Evolutionary conservation across 805 yeast species (phyloP).

Genomic region (Trichomonascus vanleenenianus): DNA sequence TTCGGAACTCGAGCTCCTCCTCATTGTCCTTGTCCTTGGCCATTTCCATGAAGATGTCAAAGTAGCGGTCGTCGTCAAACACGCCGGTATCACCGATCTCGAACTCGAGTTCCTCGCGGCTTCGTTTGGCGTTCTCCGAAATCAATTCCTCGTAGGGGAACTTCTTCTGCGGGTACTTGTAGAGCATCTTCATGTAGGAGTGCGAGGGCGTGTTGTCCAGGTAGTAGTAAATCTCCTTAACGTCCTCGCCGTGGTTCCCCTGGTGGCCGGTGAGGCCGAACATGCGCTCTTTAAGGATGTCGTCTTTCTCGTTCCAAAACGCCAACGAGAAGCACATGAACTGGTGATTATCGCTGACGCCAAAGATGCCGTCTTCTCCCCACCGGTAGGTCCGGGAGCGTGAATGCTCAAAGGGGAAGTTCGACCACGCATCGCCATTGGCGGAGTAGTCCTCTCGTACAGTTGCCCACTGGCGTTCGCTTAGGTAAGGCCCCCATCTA

Average conservation of each 20-base stretch:
- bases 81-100: conserved; percentile 77
- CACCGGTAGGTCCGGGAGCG: conserved; percentile 76
- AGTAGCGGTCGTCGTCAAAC: conserved; percentile 58
- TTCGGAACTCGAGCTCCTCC: conserved; percentile 71
- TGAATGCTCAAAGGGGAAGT: conserved; percentile 81
- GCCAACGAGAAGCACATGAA: conserved; percentile 70
- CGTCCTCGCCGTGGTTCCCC: conserved; percentile 96
- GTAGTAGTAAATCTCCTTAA: conserved; percentile 58
- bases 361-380: conserved; percentile 96
- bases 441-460: conserved; percentile 77
- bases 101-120: conserved; percentile 64
- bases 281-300: conserved; percentile 72
- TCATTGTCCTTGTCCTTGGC: conserved; percentile 79
- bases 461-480: conserved; percentile 76
- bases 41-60: conserved; percentile 83
- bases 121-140: conserved; percentile 55
- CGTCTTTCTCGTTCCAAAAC: conserved; percentile 87
- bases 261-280: conserved; percentile 88
- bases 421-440: conserved; percentile 86
- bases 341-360: conserved; percentile 80
- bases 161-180: conserved; percentile 84
- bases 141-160: conserved; percentile 76
- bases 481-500: conserved; percentile 86
- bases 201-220: conserved; percentile 90
- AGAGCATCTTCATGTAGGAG: conserved; percentile 82